Evolutionary conservation across 495 filamentous ascomycete genomes (phyloP).

Genomic region (Schizothecium vesticola): DNA sequence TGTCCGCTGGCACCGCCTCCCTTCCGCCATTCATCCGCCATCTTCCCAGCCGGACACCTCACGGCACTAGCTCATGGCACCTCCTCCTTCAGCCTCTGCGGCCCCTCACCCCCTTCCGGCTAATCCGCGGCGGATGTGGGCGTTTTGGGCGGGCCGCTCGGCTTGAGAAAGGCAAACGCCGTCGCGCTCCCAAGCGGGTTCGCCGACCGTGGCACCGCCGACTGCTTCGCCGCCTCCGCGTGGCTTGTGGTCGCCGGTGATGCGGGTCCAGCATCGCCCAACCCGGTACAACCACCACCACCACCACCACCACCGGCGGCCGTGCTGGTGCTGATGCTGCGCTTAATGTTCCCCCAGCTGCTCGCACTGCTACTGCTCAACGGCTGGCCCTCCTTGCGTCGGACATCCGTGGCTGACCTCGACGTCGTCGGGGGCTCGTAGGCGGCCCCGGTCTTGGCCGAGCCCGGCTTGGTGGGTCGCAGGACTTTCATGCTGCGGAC

Average conservation of each 20-base stretch:
- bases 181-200: conserved; percentile 87
- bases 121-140: conserved; percentile 32
- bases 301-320: not conserved
- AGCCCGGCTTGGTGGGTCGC: conserved; percentile 55
- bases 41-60: not conserved
- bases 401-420: conserved; percentile 33
- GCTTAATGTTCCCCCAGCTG: conserved; percentile 38
- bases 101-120: not conserved
- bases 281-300: conserved; percentile 5
- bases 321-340: conserved; percentile 24
- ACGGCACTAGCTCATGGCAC: not conserved
- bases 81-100: not conserved
- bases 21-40: not conserved
- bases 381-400: conserved; percentile 31
- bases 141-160: conserved; percentile 34
- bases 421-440: conserved; percentile 39
- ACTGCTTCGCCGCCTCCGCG: conserved; percentile 28
- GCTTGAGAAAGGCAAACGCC: conserved; percentile 85
- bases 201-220: conserved; percentile 37
- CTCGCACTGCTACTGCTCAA: conserved; percentile 25
- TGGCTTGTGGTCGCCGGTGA: not conserved
- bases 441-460: conserved; percentile 40
- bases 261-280: conserved; percentile 2
- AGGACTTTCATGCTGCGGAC: conserved; percentile 72
- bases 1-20: not conserved